Evolutionary conservation across 805 yeast genomes (phyloP).

Genomic region (Ogataea paradorogensis): DNA sequence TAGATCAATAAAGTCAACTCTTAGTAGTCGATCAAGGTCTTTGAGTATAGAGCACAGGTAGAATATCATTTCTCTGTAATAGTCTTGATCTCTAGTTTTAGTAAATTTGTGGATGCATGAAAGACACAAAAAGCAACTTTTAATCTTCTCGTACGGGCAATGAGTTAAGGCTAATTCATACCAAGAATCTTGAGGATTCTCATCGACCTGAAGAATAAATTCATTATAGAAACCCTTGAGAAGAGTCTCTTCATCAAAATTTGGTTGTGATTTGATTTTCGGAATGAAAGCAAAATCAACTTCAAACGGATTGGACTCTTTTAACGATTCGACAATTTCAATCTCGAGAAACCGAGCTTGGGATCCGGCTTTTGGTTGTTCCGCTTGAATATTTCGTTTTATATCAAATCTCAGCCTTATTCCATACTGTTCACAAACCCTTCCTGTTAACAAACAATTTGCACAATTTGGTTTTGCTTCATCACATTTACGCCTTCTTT

Average conservation of each 20-base stretch:
- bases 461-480: not conserved
- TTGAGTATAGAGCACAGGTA: not conserved
- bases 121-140: not conserved
- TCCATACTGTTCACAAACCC: not conserved
- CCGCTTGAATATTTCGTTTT: not conserved
- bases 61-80: not conserved
- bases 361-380: not conserved
- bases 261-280: not conserved
- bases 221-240: constrained; percentile 6
- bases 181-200: constrained; percentile 11
- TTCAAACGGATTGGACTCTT: not conserved
- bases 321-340: not conserved
- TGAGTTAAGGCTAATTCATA: constrained; percentile 9
- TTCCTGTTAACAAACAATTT: not conserved
- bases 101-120: not conserved
- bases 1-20: not conserved
- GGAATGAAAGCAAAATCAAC: not conserved
- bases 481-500: not conserved
- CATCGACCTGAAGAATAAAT: constrained; percentile 5
- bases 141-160: constrained; percentile 1
- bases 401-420: not conserved
- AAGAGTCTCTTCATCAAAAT: not conserved
- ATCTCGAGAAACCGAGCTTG: not conserved
- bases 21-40: not conserved
- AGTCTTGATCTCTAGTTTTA: not conserved